These are phyloP conservation scores for Striga hermonthica DNA, from an alignment of 305 asterid species.

Conservation along the genomic window DNA sequence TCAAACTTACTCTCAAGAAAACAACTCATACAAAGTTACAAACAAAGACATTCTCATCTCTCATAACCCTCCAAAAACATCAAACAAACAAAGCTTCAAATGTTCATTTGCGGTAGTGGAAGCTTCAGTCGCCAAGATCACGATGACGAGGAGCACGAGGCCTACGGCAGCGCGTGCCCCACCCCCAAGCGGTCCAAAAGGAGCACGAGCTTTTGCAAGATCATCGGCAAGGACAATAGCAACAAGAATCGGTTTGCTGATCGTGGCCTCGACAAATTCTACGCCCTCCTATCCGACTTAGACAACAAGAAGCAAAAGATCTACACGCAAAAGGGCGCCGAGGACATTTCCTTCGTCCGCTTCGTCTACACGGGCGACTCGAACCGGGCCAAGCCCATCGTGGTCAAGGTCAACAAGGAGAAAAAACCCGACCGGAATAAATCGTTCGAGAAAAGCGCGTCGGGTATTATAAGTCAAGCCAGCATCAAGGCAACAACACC, in stretches of 20 bases:
- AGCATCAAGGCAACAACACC: neutral
- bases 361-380: slow-evolving; percentile 52
- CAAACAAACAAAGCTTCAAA: too few species aligned
- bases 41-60: too few species aligned
- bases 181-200: slow-evolving; percentile 50
- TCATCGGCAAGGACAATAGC: slow-evolving; percentile 29
- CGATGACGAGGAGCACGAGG: slow-evolving; percentile 33
- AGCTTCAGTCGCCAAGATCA: slow-evolving; percentile 44
- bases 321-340: slow-evolving; percentile 57
- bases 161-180: slow-evolving; percentile 42
- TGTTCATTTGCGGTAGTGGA: neutral
- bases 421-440: slow-evolving; percentile 14
- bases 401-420: slow-evolving; percentile 46
- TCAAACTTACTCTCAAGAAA: too few species aligned
- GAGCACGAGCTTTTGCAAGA: slow-evolving; percentile 38
- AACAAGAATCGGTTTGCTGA: slow-evolving; percentile 64
- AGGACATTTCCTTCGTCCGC: slow-evolving; percentile 62
- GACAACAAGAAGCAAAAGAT: slow-evolving; percentile 67
- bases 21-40: too few species aligned
- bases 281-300: slow-evolving; percentile 68
- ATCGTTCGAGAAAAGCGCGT: slow-evolving; percentile 3
- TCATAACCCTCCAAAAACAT: too few species aligned
- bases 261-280: slow-evolving; percentile 73
- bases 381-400: slow-evolving; percentile 51
- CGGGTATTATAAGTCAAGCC: neutral